A percentile compares a stretch with the other conserved stretches of the same genome.
Evolutionary conservation across 352 stramenopile species (phyloP).

Genomic region (Labyrinthula sp.): DNA sequence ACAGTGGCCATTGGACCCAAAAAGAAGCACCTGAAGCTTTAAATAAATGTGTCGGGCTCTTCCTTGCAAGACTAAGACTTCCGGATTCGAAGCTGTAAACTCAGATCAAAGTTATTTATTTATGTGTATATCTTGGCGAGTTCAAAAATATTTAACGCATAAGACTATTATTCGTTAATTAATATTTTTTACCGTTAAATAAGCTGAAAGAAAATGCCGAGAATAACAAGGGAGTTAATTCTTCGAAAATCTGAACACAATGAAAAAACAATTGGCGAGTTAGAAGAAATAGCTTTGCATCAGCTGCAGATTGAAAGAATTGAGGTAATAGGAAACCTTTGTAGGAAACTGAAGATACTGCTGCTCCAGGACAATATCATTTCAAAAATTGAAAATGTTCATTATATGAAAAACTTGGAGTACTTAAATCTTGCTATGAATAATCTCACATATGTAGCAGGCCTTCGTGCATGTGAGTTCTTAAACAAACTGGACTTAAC

Average conservation of each 20-base stretch:
- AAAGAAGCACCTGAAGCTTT: slow-evolving; percentile 3
- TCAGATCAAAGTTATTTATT: too few relatives aligned
- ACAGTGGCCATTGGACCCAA: slow-evolving; percentile 18
- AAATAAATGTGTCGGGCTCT: too few relatives aligned
- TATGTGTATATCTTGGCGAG: too few relatives aligned
- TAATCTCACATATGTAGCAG: slow-evolving; percentile 68
- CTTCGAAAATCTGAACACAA: slow-evolving; percentile 62
- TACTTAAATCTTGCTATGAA: slow-evolving; percentile 87
- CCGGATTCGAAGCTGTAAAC: too few relatives aligned
- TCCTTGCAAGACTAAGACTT: too few relatives aligned
- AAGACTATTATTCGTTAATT: too few relatives aligned
- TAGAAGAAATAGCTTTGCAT: slow-evolving; percentile 71
- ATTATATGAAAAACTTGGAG: slow-evolving; percentile 68
- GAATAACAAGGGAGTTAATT: slow-evolving; percentile 20
- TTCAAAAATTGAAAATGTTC: slow-evolving; percentile 63
- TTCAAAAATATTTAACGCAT: too few relatives aligned
- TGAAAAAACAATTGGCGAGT: slow-evolving; percentile 61
- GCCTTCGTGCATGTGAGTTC: slow-evolving; percentile 54
- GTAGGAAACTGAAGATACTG: slow-evolving; percentile 68
- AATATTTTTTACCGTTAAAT: too few relatives aligned
- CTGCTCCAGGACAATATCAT: slow-evolving; percentile 92
- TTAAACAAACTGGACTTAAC: slow-evolving; percentile 74
- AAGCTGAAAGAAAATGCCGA: slow-evolving; percentile 21
- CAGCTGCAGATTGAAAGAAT: slow-evolving; percentile 74
- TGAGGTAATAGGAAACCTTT: slow-evolving; percentile 59